Conservation (phyloP, 352 stramenopile genomes). For the Hyaloperonospora arabidopsidis region DNA sequence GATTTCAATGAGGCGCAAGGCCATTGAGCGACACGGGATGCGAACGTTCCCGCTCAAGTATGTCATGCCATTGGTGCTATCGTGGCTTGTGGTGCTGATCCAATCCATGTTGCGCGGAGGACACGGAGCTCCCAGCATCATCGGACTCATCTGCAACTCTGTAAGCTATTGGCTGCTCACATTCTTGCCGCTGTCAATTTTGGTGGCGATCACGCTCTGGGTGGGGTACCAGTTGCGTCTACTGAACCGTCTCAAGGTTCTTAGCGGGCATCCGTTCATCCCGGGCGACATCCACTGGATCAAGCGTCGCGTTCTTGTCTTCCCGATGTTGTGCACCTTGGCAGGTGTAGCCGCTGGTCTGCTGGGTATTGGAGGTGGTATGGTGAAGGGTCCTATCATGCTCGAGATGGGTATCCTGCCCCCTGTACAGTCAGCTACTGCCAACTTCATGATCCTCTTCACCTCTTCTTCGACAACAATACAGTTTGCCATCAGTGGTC, state of each 20-base stretch:
- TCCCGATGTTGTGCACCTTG: conserved; percentile 89
- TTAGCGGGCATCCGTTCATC: conserved; percentile 68
- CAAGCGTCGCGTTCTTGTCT: conserved; percentile 76
- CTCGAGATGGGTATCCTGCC: conserved; percentile 94
- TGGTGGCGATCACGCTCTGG: conserved; percentile 51
- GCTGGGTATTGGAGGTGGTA: conserved; percentile 93
- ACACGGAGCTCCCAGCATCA: conserved; percentile 53
- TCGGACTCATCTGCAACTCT: conserved; percentile 92
- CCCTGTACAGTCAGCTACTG: conserved; percentile 84
- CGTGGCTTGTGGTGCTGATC: conserved; percentile 66
- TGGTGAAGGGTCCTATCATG: conserved; percentile 97
- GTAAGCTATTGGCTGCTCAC: conserved; percentile 90
- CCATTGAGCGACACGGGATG: conserved; percentile 44
- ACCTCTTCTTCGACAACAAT: conserved; percentile 91
- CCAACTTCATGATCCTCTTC: conserved; percentile 88
- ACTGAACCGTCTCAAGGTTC: conserved; percentile 62
- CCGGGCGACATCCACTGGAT: conserved; percentile 95
- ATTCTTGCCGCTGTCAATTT: conserved; percentile 64
- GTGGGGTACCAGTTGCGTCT: conserved; percentile 56
- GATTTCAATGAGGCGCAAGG: conserved; percentile 28
- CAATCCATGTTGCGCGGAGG: conserved; percentile 69
- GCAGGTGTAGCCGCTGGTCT: conserved; percentile 92
- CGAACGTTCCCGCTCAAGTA: conserved; percentile 48
- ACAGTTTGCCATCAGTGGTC: conserved; percentile 74
- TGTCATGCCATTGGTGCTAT: conserved; percentile 44